Percentiles rank a stretch among this genome's conserved stretches.
These are phyloP conservation scores for Leccinellum luteum DNA, from an alignment of 768 basidiomycete genomes.

Conservation along the genomic window DNA sequence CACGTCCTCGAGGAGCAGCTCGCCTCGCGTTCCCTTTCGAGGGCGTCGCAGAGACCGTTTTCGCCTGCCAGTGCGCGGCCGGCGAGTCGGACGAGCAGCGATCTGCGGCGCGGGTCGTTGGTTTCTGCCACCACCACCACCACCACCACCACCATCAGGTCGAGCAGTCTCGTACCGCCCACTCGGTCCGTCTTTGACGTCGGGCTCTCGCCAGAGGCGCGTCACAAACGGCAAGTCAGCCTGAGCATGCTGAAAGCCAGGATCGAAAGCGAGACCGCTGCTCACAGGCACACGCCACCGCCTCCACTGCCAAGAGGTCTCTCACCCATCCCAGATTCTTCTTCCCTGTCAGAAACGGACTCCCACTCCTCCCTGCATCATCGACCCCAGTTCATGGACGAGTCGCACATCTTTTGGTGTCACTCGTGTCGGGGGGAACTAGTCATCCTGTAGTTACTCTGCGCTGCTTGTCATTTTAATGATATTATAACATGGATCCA, in stretches of 20 bases:
- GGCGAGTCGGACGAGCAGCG: slow-evolving; percentile 40
- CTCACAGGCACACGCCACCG: slow-evolving; percentile 44
- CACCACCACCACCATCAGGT: slow-evolving; percentile 16
- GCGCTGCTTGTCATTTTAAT: background rate
- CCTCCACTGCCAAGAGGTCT: slow-evolving; percentile 46
- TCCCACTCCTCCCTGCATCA: slow-evolving; percentile 10
- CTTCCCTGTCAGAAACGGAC: slow-evolving; percentile 17
- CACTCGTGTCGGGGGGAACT: slow-evolving; percentile 78
- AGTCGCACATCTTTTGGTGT: slow-evolving; percentile 90
- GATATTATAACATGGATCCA: slow-evolving; percentile 17
- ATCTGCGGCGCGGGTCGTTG: slow-evolving; percentile 39
- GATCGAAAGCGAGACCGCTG: slow-evolving; percentile 75
- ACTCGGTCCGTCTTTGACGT: slow-evolving; percentile 66
- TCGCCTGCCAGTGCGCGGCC: slow-evolving; percentile 44
- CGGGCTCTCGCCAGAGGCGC: slow-evolving; percentile 67
- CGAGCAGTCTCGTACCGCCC: slow-evolving; percentile 34
- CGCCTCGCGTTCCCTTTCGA: slow-evolving; percentile 41
- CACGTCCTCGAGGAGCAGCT: slow-evolving; percentile 66
- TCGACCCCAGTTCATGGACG: slow-evolving; percentile 80
- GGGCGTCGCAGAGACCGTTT: slow-evolving; percentile 42
- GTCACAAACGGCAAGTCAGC: slow-evolving; percentile 81
- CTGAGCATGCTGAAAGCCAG: slow-evolving; percentile 88
- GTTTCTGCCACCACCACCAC: too few species aligned
- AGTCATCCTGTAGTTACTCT: slow-evolving; percentile 53
- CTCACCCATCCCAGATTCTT: slow-evolving; percentile 47